Conservation (phyloP, 108 stramenopile species). For the Aureococcus anophagefferens region DNA sequence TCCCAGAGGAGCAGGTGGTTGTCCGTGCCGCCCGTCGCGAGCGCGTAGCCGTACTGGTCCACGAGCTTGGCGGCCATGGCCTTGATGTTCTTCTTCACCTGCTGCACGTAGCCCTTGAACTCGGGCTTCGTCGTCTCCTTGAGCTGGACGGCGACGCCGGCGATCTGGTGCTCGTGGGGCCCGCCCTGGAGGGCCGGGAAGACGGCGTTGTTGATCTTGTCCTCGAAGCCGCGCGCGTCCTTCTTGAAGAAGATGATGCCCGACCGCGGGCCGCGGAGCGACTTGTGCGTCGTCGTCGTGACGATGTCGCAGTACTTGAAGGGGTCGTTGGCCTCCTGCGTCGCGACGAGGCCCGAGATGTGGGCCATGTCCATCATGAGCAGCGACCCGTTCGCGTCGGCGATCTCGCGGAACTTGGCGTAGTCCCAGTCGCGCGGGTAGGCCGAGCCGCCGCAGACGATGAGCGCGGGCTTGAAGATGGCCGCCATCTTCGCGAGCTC, state of each 20-base stretch:
- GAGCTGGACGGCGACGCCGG: conserved; percentile 94
- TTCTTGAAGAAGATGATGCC: conserved; percentile 99
- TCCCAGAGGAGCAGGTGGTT: conserved; percentile 99
- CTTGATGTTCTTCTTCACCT: conserved; percentile 83
- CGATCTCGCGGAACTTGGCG: conserved; percentile 87
- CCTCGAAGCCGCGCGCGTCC: conserved; percentile 92
- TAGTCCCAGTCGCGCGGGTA: conserved; percentile 99
- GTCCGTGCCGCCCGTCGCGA: conserved; percentile 97
- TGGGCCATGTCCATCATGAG: conserved; percentile 99
- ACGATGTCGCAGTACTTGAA: conserved; percentile 95
- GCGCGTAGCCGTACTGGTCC: conserved; percentile 70
- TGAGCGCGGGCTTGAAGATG: conserved; percentile 96
- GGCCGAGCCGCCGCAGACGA: conserved; percentile 97
- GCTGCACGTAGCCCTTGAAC: conserved; percentile 85
- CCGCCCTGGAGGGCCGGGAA: conserved; percentile 99
- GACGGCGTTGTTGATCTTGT: conserved; percentile 90
- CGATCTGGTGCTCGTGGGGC: conserved; percentile 96
- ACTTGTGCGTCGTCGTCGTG: conserved; percentile 99
- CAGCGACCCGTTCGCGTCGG: conserved; percentile 91
- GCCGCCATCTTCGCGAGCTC: conserved; percentile 73
- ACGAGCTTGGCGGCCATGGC: conserved; percentile 76
- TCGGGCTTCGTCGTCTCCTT: conserved; percentile 89
- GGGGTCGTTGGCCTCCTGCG: conserved; percentile 75
- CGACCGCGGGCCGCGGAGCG: conserved; percentile 95
- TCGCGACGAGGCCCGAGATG: conserved; percentile 94